phyloP scores from a whole-genome alignment of 2,329 filamentous ascomycete genomes.

The Dactylellina cionopaga region DNA sequence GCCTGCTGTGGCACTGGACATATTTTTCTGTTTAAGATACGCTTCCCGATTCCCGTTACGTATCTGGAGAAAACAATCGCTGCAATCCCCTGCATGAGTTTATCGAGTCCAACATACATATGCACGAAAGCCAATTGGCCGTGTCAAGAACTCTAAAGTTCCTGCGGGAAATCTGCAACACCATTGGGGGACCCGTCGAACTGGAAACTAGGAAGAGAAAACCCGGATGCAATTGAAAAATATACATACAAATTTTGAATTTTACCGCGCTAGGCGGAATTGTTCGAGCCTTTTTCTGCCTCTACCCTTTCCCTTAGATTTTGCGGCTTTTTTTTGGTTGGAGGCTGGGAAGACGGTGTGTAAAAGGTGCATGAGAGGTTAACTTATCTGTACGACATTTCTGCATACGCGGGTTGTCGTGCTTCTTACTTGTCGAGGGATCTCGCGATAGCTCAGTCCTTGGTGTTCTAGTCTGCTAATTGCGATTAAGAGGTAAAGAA shows the following conservation, averaged over 20 bases:
- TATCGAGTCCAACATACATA: slow-evolving; percentile 15
- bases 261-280: slow-evolving; percentile 50
- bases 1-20: background rate
- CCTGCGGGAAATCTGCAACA: slow-evolving; percentile 1
- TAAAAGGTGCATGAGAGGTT: slow-evolving; percentile 27
- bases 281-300: background rate
- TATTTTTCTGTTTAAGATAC: slow-evolving; percentile 16
- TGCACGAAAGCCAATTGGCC: slow-evolving; percentile 32
- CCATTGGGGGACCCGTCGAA: background rate
- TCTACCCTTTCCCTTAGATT: background rate
- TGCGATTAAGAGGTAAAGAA: no score
- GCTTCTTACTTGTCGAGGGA: background rate
- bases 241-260: slow-evolving; percentile 8
- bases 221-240: slow-evolving; percentile 11
- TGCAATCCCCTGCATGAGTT: slow-evolving; percentile 41
- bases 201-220: slow-evolving; percentile 10
- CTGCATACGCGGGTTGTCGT: slow-evolving; percentile 18
- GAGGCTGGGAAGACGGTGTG: slow-evolving; percentile 11
- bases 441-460: slow-evolving; percentile 18
- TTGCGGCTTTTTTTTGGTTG: slow-evolving; percentile 53
- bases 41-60: slow-evolving; percentile 24
- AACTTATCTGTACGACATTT: slow-evolving; percentile 46
- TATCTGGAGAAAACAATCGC: slow-evolving; percentile 9
- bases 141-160: slow-evolving; percentile 20
- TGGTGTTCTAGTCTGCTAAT: slow-evolving; percentile 11